Evolutionary conservation across 805 yeast genomes (phyloP).

Genomic region (Tetrapisispora arboricola): DNA sequence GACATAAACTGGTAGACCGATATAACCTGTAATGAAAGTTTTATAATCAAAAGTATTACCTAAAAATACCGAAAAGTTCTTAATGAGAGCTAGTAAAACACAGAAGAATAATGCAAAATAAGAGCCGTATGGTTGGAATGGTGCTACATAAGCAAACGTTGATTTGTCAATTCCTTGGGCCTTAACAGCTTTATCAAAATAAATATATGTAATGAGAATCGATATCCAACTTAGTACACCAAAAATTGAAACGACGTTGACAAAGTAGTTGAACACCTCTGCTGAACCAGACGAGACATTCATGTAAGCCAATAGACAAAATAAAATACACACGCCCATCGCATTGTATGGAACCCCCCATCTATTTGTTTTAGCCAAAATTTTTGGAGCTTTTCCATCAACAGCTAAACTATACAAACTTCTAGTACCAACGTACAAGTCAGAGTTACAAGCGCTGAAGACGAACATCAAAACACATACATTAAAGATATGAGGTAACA

Average conservation of each 20-base stretch:
- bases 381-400: constrained; percentile 63
- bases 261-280: constrained; percentile 55
- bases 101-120: constrained; percentile 48
- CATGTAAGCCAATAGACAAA: constrained; percentile 64
- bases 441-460: constrained; percentile 74
- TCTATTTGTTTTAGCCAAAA: constrained; percentile 54
- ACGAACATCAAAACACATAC: constrained; percentile 70
- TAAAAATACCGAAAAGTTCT: constrained; percentile 65
- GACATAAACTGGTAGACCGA: constrained; percentile 51
- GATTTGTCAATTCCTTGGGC: constrained; percentile 56
- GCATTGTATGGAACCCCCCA: constrained; percentile 64
- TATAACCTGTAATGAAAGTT: constrained; percentile 67
- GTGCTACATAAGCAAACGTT: constrained; percentile 51
- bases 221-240: constrained; percentile 70
- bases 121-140: constrained; percentile 60
- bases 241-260: constrained; percentile 65
- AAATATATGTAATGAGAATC: constrained; percentile 55
- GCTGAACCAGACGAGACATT: constrained; percentile 47
- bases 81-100: constrained; percentile 46
- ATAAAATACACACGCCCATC: constrained; percentile 38
- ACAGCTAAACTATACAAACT: constrained; percentile 61
- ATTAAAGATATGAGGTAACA: constrained; percentile 65
- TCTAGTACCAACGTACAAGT: constrained; percentile 68
- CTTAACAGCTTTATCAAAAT: constrained; percentile 52
- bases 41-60: constrained; percentile 50